Conservation (phyloP, 192 early-diverging fungal species). For the Umbelopsis ramanniana region DNA sequence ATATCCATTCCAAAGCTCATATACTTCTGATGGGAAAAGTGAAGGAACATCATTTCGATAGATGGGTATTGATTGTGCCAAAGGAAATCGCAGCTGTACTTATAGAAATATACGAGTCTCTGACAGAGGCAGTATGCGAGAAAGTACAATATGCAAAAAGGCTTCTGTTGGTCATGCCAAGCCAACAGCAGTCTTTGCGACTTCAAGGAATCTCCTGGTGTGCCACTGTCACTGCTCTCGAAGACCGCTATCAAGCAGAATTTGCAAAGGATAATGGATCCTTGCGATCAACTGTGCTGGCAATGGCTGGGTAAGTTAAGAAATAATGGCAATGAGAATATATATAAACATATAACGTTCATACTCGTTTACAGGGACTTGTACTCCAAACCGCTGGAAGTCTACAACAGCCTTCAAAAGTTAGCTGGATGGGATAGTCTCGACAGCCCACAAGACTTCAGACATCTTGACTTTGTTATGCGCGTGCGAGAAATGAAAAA, state of each 20-base stretch:
- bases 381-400: neutral
- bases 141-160: neutral
- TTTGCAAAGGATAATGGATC: neutral
- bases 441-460: neutral
- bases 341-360: too few relatives aligned
- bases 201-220: neutral
- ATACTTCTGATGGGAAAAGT: too few relatives aligned
- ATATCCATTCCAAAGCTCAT: too few relatives aligned
- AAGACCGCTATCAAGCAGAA: neutral
- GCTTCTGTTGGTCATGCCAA: neutral
- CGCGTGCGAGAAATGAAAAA: neutral
- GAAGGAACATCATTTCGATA: too few relatives aligned
- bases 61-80: too few relatives aligned
- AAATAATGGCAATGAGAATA: too few relatives aligned
- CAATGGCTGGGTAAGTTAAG: too few relatives aligned
- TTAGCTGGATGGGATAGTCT: neutral
- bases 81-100: neutral
- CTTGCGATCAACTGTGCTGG: neutral
- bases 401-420: neutral
- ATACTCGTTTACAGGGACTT: neutral
- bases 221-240: neutral
- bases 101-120: neutral
- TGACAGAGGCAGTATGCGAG: neutral
- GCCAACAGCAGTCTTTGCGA: neutral
- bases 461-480: neutral